These are phyloP conservation scores for Scedosporium dehoogii DNA, from an alignment of 2,329 filamentous ascomycete genomes.

Conservation along the genomic window DNA sequence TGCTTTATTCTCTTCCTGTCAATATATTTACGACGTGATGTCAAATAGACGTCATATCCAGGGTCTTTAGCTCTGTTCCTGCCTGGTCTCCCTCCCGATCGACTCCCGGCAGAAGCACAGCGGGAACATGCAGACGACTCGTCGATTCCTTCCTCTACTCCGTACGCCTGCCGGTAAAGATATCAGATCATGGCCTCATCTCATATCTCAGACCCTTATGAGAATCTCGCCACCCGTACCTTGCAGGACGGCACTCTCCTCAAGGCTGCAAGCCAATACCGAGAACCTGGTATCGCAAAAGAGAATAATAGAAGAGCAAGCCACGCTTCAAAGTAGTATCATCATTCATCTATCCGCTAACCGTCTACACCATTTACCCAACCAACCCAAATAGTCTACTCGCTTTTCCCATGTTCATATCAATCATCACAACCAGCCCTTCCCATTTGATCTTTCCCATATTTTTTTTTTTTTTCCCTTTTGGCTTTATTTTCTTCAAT, in stretches of 20 bases:
- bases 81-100: no score
- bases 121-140: no score
- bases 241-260: background rate
- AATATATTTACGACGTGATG: no score
- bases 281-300: background rate
- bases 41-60: background rate
- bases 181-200: background rate
- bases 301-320: background rate
- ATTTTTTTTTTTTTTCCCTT: no score
- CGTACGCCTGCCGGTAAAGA: no score
- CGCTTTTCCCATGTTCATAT: background rate
- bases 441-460: no score
- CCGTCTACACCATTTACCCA: background rate
- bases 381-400: background rate
- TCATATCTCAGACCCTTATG: background rate
- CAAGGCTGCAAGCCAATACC: background rate
- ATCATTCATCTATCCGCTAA: conserved; percentile 5
- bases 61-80: background rate
- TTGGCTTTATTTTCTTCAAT: no score
- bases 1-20: no score
- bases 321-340: background rate
- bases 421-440: no score
- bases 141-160: no score
- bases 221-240: background rate
- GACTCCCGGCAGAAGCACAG: no score